phyloP scores from a whole-genome alignment of 495 filamentous ascomycete genomes.

The Sabuloglossum arenarium region DNA sequence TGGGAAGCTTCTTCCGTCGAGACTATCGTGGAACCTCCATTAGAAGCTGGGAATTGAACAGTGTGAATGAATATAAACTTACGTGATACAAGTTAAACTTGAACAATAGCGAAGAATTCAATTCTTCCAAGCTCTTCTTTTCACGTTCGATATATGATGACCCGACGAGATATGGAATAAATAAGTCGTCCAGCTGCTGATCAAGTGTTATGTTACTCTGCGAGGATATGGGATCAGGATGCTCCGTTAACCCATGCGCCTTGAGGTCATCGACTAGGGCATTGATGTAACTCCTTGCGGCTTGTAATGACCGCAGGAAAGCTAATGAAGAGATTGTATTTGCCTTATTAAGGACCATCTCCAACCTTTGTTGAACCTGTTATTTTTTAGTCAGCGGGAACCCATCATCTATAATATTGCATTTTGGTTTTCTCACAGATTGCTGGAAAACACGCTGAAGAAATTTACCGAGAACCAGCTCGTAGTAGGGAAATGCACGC shows the following conservation, averaged over 20 bases:
- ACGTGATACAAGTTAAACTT: constrained; percentile 83
- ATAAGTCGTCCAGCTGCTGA: constrained; percentile 90
- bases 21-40: constrained; percentile 19
- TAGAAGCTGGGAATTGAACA: neutral
- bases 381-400: neutral
- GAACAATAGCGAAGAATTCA: constrained; percentile 84
- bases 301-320: constrained; percentile 78
- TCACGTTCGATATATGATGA: constrained; percentile 94
- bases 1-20: constrained; percentile 57
- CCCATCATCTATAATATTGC: neutral
- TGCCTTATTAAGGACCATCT: constrained; percentile 92
- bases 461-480: constrained; percentile 80
- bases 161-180: constrained; percentile 85
- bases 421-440: constrained; percentile 22
- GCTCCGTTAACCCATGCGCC: constrained; percentile 81
- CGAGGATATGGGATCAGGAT: constrained; percentile 75
- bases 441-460: constrained; percentile 94
- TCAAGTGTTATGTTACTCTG: constrained; percentile 73
- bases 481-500: constrained; percentile 86
- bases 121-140: constrained; percentile 68
- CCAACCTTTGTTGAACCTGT: constrained; percentile 69
- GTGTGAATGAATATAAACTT: neutral
- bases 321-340: constrained; percentile 76
- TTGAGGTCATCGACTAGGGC: constrained; percentile 82
- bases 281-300: constrained; percentile 68